Conservation (phyloP, 305 asterid species). For the Ilex paraguariensis region DNA sequence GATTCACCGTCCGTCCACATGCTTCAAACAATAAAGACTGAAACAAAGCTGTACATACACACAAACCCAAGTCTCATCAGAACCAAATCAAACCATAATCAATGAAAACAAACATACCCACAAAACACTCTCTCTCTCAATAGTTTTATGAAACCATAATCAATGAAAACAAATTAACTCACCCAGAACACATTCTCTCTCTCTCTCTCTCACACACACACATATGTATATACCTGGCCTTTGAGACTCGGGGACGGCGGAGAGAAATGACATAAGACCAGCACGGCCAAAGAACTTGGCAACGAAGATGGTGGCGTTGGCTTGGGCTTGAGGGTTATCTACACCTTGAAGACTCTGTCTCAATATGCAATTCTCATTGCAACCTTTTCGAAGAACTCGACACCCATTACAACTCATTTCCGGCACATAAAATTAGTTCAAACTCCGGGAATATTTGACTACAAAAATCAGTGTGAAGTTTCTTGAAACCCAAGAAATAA, state of each 20-base stretch:
- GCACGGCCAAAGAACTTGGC: slow-evolving; percentile 86
- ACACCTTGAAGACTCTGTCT: slow-evolving; percentile 51
- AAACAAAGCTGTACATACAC: slow-evolving; percentile 43
- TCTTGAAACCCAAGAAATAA: slow-evolving; percentile 3
- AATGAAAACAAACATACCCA: no score
- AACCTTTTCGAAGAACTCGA: slow-evolving; percentile 66
- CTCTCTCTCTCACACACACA: no score
- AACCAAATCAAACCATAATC: no score
- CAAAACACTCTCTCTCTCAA: no score
- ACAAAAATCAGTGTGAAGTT: neutral
- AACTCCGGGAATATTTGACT: neutral
- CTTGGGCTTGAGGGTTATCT: slow-evolving; percentile 50
- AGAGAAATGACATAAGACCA: slow-evolving; percentile 67
- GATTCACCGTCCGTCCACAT: slow-evolving; percentile 70
- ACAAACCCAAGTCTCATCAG: no score
- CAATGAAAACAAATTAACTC: no score
- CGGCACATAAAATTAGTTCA: slow-evolving; percentile 7
- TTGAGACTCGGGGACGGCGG: slow-evolving; percentile 51
- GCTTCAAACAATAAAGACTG: slow-evolving; percentile 66
- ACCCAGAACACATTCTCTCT: no score
- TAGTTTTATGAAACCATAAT: no score
- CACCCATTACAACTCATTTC: slow-evolving; percentile 76
- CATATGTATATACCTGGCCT: slow-evolving; percentile 36
- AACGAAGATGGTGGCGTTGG: slow-evolving; percentile 67
- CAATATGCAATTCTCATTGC: slow-evolving; percentile 61